These are phyloP conservation scores for Aspergillus spinulosporus DNA, from an alignment of 2,329 filamentous ascomycete genomes.

Conservation along the genomic window DNA sequence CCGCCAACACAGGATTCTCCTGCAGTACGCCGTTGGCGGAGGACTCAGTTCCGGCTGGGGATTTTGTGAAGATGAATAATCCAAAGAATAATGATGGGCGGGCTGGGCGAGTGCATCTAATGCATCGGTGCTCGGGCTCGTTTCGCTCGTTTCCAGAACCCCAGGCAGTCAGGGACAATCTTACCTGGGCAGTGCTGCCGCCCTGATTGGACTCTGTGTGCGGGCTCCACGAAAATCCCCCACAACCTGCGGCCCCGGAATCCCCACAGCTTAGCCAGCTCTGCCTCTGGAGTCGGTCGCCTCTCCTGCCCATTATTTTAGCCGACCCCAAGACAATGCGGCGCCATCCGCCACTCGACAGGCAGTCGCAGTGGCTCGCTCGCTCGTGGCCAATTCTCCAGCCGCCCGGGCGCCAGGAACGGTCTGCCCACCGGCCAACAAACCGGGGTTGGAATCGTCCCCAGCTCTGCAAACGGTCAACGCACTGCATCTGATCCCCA, in stretches of 20 bases:
- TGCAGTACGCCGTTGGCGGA: background rate
- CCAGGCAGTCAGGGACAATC: conserved; percentile 10
- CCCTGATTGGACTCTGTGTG: conserved; percentile 17
- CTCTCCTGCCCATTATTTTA: background rate
- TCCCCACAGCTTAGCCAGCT: conserved; percentile 13
- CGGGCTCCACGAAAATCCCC: conserved; percentile 26
- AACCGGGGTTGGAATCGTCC: background rate
- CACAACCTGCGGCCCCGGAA: conserved; percentile 17
- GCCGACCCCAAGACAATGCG: conserved; percentile 13
- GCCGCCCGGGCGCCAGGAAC: background rate
- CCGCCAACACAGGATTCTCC: background rate
- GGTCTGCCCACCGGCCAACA: conserved; percentile 10
- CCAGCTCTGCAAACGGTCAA: background rate
- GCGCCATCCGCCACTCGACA: conserved; percentile 23
- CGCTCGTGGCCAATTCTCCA: background rate
- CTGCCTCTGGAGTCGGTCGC: conserved; percentile 9
- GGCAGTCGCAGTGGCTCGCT: conserved; percentile 1
- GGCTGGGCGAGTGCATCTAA: background rate
- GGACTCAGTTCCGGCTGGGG: background rate
- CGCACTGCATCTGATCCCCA: background rate
- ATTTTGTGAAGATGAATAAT: background rate
- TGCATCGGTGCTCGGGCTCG: background rate
- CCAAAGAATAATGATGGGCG: too few relatives aligned
- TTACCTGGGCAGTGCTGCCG: background rate
- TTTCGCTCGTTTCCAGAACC: conserved; percentile 4